Conservation (phyloP, 2,329 filamentous ascomycete genomes). For the Sporothrix globosa region DNA sequence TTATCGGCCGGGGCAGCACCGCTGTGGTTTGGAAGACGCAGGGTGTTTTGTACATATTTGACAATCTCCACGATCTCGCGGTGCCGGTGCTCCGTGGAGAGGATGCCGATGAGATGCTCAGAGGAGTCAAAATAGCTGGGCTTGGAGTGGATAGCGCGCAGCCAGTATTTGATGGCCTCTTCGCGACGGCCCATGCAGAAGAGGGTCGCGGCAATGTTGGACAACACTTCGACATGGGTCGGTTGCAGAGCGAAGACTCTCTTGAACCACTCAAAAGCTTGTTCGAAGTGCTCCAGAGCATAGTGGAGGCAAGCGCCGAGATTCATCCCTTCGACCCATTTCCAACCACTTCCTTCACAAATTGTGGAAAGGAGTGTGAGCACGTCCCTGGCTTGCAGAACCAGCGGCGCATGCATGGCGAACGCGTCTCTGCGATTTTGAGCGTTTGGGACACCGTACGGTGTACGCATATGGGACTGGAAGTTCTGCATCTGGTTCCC, state of each 20-base stretch:
- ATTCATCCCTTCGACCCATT: slow-evolving; percentile 92
- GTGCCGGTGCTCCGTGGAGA: slow-evolving; percentile 79
- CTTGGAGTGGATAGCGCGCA: slow-evolving; percentile 76
- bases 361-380: slow-evolving; percentile 72
- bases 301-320: slow-evolving; percentile 91
- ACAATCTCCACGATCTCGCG: slow-evolving; percentile 88
- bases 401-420: slow-evolving; percentile 44
- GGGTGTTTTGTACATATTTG: slow-evolving; percentile 74
- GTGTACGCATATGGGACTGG: slow-evolving; percentile 31
- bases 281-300: slow-evolving; percentile 80
- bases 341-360: slow-evolving; percentile 79
- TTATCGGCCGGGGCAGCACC: slow-evolving; percentile 16
- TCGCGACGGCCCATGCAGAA: slow-evolving; percentile 79
- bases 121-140: slow-evolving; percentile 93
- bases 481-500: slow-evolving; percentile 33
- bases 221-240: slow-evolving; percentile 85
- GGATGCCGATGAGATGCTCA: slow-evolving; percentile 85
- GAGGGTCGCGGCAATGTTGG: slow-evolving; percentile 87
- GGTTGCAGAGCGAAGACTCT: slow-evolving; percentile 61
- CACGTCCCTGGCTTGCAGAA: slow-evolving; percentile 65
- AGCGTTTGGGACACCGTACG: slow-evolving; percentile 32
- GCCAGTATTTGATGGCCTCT: slow-evolving; percentile 86
- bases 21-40: slow-evolving; percentile 52
- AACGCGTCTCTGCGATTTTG: slow-evolving; percentile 34
- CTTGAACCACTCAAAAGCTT: slow-evolving; percentile 74